Evolutionary conservation across 2,329 filamentous ascomycete genomes (phyloP), one percentile per base, ranked within the genome.

Genomic region (Diaporthe citriasiana): DNA sequence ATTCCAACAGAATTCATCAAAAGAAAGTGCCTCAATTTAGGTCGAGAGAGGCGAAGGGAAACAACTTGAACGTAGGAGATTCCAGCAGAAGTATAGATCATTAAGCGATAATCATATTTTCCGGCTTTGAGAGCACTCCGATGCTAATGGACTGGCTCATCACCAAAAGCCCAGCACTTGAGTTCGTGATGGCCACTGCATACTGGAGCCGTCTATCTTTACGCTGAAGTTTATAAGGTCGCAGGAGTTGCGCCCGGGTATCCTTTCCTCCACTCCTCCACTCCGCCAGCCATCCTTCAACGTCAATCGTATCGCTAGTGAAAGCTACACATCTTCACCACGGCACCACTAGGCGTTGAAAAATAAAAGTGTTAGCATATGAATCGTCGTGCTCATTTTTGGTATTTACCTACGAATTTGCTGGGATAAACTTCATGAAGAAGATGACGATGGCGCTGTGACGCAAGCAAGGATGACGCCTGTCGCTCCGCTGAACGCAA

Each of bases 401-500:
- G 35, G 6, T 7, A 19, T 33, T 0, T 4, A 51, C 69, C 5
- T 45, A 71, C 69, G 27, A 22, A 50, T 38, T n/a, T 40, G n/a
- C 33, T 69, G n/a, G 12, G n/a, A 17, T 13, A 47, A 63, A 47
- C 59, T 33, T 47, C 40, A 70, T 35, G 40, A 50, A 13, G 56
- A 45, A 22, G 56, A 45, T 9, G 69, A 59, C 5, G 42, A 50
- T 25, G 68, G 69, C 1, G 69, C 30, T 27, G 69, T 71, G 25
- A 71, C 40, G 12, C 38, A 47, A 4, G 69, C 69, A 27, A 50
- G 53, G 19, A 33, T 57, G 30, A 33, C 69, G 22, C 69, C 69
- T 4, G 53, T 56, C 15, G 56, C 53, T 6, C 55, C 69, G 45
- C 69, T 71, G 40, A 71, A 71, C 25, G 56, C 69, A 59, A 59